Percentiles rank a stretch among this genome's conserved stretches.
phyloP scores from a whole-genome alignment of 1,284 basidiomycete species.

The Naganishia liquefaciens region DNA sequence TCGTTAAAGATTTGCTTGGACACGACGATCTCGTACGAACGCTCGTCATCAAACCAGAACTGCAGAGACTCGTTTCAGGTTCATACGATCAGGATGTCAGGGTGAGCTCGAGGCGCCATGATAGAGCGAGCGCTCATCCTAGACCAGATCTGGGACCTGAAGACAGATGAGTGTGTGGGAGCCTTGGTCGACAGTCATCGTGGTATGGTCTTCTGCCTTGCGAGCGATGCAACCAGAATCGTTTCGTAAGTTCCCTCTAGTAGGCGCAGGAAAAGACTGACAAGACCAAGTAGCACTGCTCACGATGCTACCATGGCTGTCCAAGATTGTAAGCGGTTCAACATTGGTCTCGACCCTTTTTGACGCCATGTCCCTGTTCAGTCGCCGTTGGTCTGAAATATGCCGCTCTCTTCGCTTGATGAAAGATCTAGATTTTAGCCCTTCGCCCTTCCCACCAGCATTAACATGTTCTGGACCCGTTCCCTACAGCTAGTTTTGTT shows the following conservation, averaged over 20 bases:
- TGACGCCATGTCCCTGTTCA: neutral
- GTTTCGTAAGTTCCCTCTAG: slow-evolving; percentile 23
- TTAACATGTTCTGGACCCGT: too few relatives aligned
- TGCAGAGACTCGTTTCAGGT: slow-evolving; percentile 24
- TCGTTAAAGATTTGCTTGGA: slow-evolving; percentile 11
- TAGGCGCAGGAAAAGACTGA: neutral
- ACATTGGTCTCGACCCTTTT: too few relatives aligned
- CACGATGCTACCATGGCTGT: slow-evolving; percentile 24
- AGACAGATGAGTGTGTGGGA: slow-evolving; percentile 6
- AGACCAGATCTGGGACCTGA: slow-evolving; percentile 19
- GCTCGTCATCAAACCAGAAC: slow-evolving; percentile 21
- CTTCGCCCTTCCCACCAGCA: too few relatives aligned
- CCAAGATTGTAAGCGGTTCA: slow-evolving; percentile 30
- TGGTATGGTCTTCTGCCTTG: slow-evolving; percentile 28
- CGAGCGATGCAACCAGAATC: slow-evolving; percentile 31
- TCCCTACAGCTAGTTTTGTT: too few relatives aligned
- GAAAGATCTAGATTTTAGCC: neutral
- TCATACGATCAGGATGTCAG: slow-evolving; percentile 26
- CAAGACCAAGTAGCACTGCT: neutral
- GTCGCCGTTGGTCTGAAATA: slow-evolving; percentile 29
- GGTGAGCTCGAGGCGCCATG: neutral
- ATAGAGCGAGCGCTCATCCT: neutral
- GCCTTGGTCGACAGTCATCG: slow-evolving; percentile 9
- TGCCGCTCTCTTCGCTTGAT: slow-evolving; percentile 24
- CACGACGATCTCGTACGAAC: slow-evolving; percentile 24